Evolutionary conservation across 2,329 filamentous ascomycete genomes (phyloP), one percentile per base, ranked within the genome.

Genomic region (Ophiostoma perfectum): DNA sequence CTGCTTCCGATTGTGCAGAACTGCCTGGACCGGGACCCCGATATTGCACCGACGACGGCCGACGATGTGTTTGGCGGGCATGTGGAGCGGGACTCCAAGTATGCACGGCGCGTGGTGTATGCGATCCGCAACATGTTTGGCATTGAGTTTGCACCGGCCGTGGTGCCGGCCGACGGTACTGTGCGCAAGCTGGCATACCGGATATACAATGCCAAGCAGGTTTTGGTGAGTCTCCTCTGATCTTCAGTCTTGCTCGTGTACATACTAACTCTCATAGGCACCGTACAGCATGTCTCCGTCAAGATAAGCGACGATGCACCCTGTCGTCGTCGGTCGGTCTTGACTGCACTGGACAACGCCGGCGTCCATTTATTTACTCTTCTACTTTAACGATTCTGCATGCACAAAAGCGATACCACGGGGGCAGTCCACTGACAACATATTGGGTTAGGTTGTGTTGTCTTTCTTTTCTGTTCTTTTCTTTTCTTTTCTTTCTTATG

Each of bases 41-140:
- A 97, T 66, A 93, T 98, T 75, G 94, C 95, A 1, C 95, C 94
- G 0, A 87, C 86, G 68, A 89, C 86, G 2, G 83, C 87, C 0
- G 90, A 94, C 9, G 94, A 98, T 76, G 81, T 86, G 2, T 99
- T 97, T 77, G 95, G 95, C 0, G 87, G 87, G 64, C 83, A 93
- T 55, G 90, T 97, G 1, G 93, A 97, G 75, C 83, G 93, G 38
- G 91, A 97, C 73, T 87, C 89, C 71, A 97, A 96, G 78, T 98
- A 93, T 74, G 90, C 94, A 0, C 91, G 88, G 78, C 83, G 95
- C 58, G 90, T 98, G 11, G 93, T 98, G 0, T 98, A 96, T 77
- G 95, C 93, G 4, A 92, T 99, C 41, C 90, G 91, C 72, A 91
- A 96, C 77, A 97, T 97, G 93, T 96, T 99, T 77, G 95, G 93